phyloP scores from a whole-genome alignment of 75 land plant genomes.

The Cupressus sempervirens region DNA sequence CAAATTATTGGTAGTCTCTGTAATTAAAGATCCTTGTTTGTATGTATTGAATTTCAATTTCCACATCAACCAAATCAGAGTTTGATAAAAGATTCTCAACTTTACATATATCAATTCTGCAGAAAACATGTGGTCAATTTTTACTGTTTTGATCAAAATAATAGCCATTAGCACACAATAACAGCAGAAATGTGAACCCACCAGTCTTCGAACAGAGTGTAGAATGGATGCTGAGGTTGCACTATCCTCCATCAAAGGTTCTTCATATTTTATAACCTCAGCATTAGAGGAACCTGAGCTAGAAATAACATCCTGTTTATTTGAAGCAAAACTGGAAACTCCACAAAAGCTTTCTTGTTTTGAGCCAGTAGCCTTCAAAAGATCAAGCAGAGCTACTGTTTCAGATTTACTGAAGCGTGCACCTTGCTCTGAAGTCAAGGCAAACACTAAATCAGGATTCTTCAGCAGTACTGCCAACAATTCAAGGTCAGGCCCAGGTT shows the following conservation, averaged over 20 bases:
- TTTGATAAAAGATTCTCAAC: not conserved
- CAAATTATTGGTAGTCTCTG: not conserved
- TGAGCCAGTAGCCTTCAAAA: constrained; percentile 41
- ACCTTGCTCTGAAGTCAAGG: constrained; percentile 61
- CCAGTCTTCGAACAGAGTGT: constrained; percentile 11
- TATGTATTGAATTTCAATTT: not conserved
- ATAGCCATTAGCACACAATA: not conserved
- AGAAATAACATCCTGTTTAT: not conserved
- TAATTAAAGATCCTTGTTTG: not conserved
- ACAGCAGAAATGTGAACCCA: constrained; percentile 9
- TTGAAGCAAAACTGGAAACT: constrained; percentile 5
- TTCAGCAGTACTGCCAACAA: constrained; percentile 69
- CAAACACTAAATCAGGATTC: constrained; percentile 76
- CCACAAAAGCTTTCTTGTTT: constrained; percentile 7
- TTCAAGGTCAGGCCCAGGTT: constrained; percentile 65
- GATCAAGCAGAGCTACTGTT: constrained; percentile 53
- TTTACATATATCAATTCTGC: not conserved
- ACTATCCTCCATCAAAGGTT: constrained; percentile 6
- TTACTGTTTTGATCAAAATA: not conserved
- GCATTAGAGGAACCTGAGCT: constrained; percentile 10
- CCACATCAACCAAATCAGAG: not conserved
- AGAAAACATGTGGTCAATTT: not conserved
- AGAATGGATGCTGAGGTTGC: constrained; percentile 1
- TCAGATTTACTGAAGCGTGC: constrained; percentile 27
- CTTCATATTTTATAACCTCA: constrained; percentile 9